A percentile compares a stretch with the other conserved stretches of the same genome.
phyloP scores from a whole-genome alignment of 176 grass and related monocot genomes.

The Carex littledalei region DNA sequence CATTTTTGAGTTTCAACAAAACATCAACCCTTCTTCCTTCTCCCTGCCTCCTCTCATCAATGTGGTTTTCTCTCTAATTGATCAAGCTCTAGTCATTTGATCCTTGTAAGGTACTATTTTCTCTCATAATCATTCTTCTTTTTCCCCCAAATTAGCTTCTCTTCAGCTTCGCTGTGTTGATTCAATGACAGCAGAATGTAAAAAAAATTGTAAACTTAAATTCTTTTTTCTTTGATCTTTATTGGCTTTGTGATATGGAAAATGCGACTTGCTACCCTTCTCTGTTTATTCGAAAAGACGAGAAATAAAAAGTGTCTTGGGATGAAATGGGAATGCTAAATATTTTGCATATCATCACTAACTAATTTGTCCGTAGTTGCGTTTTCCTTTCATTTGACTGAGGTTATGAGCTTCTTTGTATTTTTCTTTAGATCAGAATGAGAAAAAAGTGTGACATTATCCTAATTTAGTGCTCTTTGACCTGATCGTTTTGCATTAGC shows the following conservation, averaged over 20 bases:
- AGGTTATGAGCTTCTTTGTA: background rate
- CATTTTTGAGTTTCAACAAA: background rate
- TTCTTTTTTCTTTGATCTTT: background rate
- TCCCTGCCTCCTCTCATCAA: background rate
- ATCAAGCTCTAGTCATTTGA: conserved; percentile 5
- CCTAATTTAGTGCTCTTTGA: background rate
- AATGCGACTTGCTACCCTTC: background rate
- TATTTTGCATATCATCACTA: background rate
- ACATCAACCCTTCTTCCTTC: background rate
- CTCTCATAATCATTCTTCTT: background rate
- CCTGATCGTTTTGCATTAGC: background rate
- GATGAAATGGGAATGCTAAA: background rate
- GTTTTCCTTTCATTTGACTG: background rate
- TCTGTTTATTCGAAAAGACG: background rate
- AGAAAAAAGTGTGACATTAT: background rate
- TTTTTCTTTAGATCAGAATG: background rate
- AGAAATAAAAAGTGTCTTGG: background rate
- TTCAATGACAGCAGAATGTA: background rate
- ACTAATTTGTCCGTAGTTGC: background rate
- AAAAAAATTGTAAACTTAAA: background rate
- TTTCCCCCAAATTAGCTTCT: background rate
- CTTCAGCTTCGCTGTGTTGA: background rate
- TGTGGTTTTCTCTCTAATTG: background rate
- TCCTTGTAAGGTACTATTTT: background rate
- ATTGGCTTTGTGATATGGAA: background rate